phyloP scores from a whole-genome alignment of 2,329 filamentous ascomycete species.

The Exophiala alcalophila region DNA sequence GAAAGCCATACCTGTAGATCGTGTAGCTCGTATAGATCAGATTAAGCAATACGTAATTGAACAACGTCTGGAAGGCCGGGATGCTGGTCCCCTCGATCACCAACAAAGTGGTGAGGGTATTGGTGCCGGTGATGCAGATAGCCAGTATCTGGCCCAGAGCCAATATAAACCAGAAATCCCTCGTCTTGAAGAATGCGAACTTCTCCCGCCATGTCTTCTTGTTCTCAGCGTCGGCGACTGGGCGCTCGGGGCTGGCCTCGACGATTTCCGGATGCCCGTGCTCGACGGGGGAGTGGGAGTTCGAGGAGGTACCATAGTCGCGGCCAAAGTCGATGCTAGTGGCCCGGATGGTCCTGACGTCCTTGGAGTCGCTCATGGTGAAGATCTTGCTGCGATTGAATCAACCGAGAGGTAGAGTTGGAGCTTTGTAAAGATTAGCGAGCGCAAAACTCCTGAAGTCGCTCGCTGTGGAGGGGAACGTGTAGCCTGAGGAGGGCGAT shows the following conservation, averaged over 20 bases:
- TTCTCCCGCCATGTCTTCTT: slow-evolving; percentile 44
- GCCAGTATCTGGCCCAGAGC: slow-evolving; percentile 77
- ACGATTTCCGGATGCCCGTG: slow-evolving; percentile 40
- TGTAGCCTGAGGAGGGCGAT: slow-evolving; percentile 7
- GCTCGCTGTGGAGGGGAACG: slow-evolving; percentile 41
- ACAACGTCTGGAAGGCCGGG: slow-evolving; percentile 91
- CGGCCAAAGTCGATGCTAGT: slow-evolving; percentile 25
- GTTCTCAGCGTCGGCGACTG: slow-evolving; percentile 36
- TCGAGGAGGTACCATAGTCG: slow-evolving; percentile 19
- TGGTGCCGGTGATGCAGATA: slow-evolving; percentile 86
- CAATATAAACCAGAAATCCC: slow-evolving; percentile 84
- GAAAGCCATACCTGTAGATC: slow-evolving; percentile 73
- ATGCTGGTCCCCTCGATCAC: slow-evolving; percentile 68
- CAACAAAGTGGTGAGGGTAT: slow-evolving; percentile 82
- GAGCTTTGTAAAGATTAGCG: slow-evolving; percentile 50
- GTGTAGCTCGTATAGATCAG: slow-evolving; percentile 78
- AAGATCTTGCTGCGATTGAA: slow-evolving; percentile 2
- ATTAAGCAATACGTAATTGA: slow-evolving; percentile 86
- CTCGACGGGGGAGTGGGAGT: slow-evolving; percentile 16
- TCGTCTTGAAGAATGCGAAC: slow-evolving; percentile 72
- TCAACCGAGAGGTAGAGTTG: slow-evolving; percentile 29
- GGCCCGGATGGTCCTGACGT: slow-evolving; percentile 21
- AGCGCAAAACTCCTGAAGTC: slow-evolving; percentile 60
- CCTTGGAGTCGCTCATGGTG: slow-evolving; percentile 26
- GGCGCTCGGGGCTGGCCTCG: slow-evolving; percentile 24